These are phyloP conservation scores for Mycena capillaripes DNA, from an alignment of 768 basidiomycete species.

Conservation along the genomic window DNA sequence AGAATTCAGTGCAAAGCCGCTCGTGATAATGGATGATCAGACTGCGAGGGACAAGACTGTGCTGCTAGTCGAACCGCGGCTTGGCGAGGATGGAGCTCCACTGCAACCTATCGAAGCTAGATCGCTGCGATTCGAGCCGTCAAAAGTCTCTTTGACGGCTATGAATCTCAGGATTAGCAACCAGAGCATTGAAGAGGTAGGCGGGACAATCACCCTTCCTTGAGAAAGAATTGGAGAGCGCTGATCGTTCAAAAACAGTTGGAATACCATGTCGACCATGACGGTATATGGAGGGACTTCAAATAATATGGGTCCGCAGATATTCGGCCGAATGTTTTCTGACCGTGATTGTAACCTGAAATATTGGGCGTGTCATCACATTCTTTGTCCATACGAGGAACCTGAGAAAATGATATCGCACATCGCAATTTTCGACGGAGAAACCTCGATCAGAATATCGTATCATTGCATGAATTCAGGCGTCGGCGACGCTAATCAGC, in stretches of 20 bases:
- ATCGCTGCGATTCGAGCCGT: slow-evolving; percentile 9
- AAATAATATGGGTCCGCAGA: not conserved
- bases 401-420: too few species aligned
- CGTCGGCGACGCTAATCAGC: too few species aligned
- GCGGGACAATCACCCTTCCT: not conserved
- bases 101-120: slow-evolving; percentile 3
- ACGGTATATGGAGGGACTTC: not conserved
- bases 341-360: not conserved
- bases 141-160: slow-evolving; percentile 1
- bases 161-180: slow-evolving; percentile 9
- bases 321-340: not conserved
- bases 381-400: too few species aligned
- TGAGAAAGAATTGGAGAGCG: not conserved
- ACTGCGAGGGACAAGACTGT: slow-evolving; percentile 7
- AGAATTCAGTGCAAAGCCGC: slow-evolving; percentile 11
- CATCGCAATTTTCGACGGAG: too few species aligned
- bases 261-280: slow-evolving; percentile 5
- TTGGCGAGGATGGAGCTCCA: slow-evolving; percentile 12
- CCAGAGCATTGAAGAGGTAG: slow-evolving; percentile 14
- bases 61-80: slow-evolving; percentile 2
- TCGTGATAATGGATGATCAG: slow-evolving; percentile 9
- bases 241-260: slow-evolving; percentile 3
- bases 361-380: too few species aligned
- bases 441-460: too few species aligned
- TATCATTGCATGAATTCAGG: too few species aligned